Evolutionary conservation across 2,329 filamentous ascomycete species (phyloP), one percentile per base, ranked within the genome.

Genomic region (Hypoxylon sp.): DNA sequence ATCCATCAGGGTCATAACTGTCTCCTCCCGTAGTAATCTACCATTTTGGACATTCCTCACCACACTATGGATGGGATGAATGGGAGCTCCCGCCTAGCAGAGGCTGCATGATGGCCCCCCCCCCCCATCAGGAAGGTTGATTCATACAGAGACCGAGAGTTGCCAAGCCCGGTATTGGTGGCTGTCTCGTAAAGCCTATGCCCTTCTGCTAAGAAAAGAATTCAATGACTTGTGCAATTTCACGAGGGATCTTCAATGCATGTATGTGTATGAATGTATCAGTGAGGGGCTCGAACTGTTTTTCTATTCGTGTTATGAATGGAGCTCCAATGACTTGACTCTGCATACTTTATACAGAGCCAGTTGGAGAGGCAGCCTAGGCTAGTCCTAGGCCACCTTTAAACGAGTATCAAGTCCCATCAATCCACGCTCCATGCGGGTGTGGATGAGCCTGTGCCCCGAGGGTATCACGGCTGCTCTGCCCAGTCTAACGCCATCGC

Each of bases 381-480:
- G 46, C 50, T 67, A 61, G 38, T 64, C 65, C 45, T 58, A 49
- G 41, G 48, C 55, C 53, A n/a, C n/a, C 60, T 67, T 63, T 55
- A 67, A 65, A 65, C 57, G 17, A 59, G 51, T 63, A 58, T 54
- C 69, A 67, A 70, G 64, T 63, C 68, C 69, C 69, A 70, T 70
- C 69, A 70, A 70, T 70, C 69, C 69, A 69, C 63, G 54, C 15
- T 46, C n/a, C n/a, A n/a, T 33, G 40, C 51, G 45, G 48, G 55
- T 52, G 58, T 53, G 62, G 66, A 67, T 65, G 48, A 62, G 61
- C 61, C 61, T 33, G 52, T 59, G 53, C 41, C 38, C 46, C 20
- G 31, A 46, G 55, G 48, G 41, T 53, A 52, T 45, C 61, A 60
- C 33, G 58, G 63, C 63, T 62, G 29, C 46, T 59, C 56, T 37